Percentiles rank a stretch among this genome's conserved stretches.
These are phyloP conservation scores for Cutaneotrichosporon mucoides DNA, from an alignment of 1,284 basidiomycete species.

Conservation along the genomic window DNA sequence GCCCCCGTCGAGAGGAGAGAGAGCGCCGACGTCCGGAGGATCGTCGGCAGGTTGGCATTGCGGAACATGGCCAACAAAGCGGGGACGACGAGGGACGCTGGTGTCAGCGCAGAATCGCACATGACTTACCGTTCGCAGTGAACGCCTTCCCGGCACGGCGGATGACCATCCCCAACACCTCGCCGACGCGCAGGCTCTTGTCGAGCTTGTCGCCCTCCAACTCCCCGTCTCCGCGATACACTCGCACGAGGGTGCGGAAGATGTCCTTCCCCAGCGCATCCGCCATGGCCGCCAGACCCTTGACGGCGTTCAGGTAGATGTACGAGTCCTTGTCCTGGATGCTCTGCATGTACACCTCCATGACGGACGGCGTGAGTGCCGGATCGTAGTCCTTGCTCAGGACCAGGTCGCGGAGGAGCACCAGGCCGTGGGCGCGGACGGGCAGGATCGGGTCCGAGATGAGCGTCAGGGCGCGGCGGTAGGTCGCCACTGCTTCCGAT, in stretches of 20 bases:
- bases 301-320: constrained; percentile 87
- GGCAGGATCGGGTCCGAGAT: constrained; percentile 89
- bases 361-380: constrained; percentile 72
- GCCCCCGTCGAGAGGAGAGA: constrained; percentile 72
- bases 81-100: constrained; percentile 69
- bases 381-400: constrained; percentile 40
- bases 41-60: constrained; percentile 59
- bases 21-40: constrained; percentile 73
- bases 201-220: constrained; percentile 69
- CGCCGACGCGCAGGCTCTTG: constrained; percentile 73
- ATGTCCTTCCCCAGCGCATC: constrained; percentile 70
- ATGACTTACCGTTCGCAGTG: constrained; percentile 61
- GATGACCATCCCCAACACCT: constrained; percentile 77
- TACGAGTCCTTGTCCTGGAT: constrained; percentile 92
- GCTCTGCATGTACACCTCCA: constrained; percentile 80
- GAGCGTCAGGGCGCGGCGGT: constrained; percentile 81
- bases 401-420: constrained; percentile 74
- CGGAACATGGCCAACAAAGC: constrained; percentile 62
- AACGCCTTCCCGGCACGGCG: constrained; percentile 68
- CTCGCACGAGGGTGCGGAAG: constrained; percentile 60
- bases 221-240: constrained; percentile 55
- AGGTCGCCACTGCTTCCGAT: constrained; percentile 57
- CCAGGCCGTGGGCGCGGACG: constrained; percentile 88
- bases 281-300: constrained; percentile 79
- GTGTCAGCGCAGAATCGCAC: not conserved